A percentile compares a stretch with the other conserved stretches of the same genome.
phyloP scores from a whole-genome alignment of 192 early-diverging fungal genomes.

The Coemansia sp. region DNA sequence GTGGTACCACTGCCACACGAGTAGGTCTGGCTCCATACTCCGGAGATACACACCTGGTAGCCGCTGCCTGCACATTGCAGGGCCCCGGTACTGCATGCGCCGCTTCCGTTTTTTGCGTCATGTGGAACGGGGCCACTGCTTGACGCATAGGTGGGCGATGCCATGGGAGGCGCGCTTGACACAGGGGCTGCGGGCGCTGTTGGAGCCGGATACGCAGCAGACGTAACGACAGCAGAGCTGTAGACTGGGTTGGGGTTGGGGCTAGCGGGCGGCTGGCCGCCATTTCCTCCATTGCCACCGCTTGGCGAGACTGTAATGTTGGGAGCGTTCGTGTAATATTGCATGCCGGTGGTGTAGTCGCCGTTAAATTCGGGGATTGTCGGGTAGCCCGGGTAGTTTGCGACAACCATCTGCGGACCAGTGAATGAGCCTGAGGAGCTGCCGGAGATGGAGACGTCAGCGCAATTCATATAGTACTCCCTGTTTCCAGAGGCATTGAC shows the following conservation, averaged over 20 bases:
- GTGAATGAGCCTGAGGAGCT: slow-evolving; percentile 13
- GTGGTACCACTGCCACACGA: slow-evolving; percentile 4
- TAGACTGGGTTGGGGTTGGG: background rate
- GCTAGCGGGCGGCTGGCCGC: background rate
- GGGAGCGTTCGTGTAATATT: slow-evolving; percentile 10
- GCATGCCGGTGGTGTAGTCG: slow-evolving; percentile 15
- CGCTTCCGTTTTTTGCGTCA: background rate
- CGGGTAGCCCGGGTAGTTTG: slow-evolving; percentile 35
- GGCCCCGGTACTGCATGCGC: slow-evolving; percentile 5
- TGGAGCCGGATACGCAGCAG: slow-evolving; percentile 2
- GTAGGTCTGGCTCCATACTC: slow-evolving; percentile 10
- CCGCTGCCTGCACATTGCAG: slow-evolving; percentile 10
- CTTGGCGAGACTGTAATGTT: slow-evolving; percentile 16
- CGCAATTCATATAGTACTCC: slow-evolving; percentile 37
- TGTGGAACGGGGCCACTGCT: background rate
- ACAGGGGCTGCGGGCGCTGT: background rate
- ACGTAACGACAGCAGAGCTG: background rate
- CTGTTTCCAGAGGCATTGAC: slow-evolving; percentile 57
- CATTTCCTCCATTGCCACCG: background rate
- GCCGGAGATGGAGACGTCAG: slow-evolving; percentile 19
- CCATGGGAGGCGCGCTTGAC: slow-evolving; percentile 1
- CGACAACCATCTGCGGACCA: slow-evolving; percentile 15
- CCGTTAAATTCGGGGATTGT: slow-evolving; percentile 39
- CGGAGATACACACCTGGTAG: slow-evolving; percentile 1
- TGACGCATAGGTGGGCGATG: background rate